A percentile compares a stretch with the other conserved stretches of the same genome.
These are phyloP conservation scores for Aotearoamyces nothofagi DNA, from an alignment of 2,329 filamentous ascomycete genomes.

Conservation along the genomic window DNA sequence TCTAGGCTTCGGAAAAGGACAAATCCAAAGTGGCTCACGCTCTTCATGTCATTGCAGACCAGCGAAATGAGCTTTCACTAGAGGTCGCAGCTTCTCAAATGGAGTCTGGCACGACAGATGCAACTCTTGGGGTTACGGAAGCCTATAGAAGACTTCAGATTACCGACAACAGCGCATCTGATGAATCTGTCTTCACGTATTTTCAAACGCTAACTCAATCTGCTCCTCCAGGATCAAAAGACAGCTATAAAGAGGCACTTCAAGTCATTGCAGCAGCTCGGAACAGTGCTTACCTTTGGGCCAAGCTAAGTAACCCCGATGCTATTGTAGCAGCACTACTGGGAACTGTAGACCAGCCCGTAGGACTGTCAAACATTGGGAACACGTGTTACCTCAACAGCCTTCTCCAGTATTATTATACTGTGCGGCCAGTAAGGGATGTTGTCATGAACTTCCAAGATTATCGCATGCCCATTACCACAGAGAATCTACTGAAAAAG, in stretches of 20 bases:
- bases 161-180: constrained; percentile 10
- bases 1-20: constrained; percentile 15
- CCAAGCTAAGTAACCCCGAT: constrained; percentile 19
- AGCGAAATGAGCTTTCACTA: constrained; percentile 13
- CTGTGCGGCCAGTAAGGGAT: constrained; percentile 65
- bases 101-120: constrained; percentile 12
- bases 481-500: constrained; percentile 47
- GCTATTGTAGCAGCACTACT: constrained; percentile 13
- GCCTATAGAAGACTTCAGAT: constrained; percentile 20
- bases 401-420: constrained; percentile 88
- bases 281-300: constrained; percentile 16
- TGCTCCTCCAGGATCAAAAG: constrained; percentile 15
- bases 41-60: constrained; percentile 15
- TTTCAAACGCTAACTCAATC: constrained; percentile 15
- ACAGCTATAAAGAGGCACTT: constrained; percentile 17
- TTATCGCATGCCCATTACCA: constrained; percentile 51
- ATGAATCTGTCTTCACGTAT: constrained; percentile 18
- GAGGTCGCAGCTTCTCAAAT: constrained; percentile 13
- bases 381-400: constrained; percentile 99
- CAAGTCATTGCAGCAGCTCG: constrained; percentile 17
- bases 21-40: constrained; percentile 16
- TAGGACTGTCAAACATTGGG: constrained; percentile 83
- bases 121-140: constrained; percentile 15
- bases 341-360: constrained; percentile 44
- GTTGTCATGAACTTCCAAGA: constrained; percentile 65